Conservation (phyloP, 495 filamentous ascomycete species). For the Penicillium atrosanguineum region DNA sequence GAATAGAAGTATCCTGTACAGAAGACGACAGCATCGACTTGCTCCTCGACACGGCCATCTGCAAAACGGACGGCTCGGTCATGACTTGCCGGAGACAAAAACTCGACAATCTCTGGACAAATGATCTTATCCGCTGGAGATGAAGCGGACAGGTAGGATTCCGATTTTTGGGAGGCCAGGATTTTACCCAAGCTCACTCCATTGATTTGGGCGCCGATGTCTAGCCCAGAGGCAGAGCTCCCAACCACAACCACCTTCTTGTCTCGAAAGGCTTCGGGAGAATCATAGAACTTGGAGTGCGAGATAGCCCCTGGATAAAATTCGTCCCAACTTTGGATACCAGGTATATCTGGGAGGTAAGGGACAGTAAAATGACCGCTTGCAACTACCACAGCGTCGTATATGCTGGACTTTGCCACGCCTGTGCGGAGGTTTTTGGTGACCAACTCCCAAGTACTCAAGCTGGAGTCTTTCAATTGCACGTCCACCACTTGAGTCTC, state of each 20-base stretch:
- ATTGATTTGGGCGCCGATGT: slow-evolving; percentile 76
- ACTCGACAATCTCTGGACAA: slow-evolving; percentile 58
- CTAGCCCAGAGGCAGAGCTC: slow-evolving; percentile 73
- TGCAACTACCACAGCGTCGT: slow-evolving; percentile 81
- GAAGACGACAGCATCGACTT: slow-evolving; percentile 57
- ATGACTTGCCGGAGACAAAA: slow-evolving; percentile 39
- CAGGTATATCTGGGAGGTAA: slow-evolving; percentile 63
- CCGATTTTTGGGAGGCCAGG: slow-evolving; percentile 50
- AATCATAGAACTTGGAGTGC: slow-evolving; percentile 80
- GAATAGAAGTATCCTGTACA: slow-evolving; percentile 61
- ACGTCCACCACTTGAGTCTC: slow-evolving; percentile 58
- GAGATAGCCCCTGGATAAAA: slow-evolving; percentile 62
- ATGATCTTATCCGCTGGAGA: slow-evolving; percentile 43
- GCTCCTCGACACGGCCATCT: slow-evolving; percentile 46
- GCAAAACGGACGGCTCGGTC: slow-evolving; percentile 51
- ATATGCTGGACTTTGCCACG: slow-evolving; percentile 30
- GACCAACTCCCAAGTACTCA: slow-evolving; percentile 53
- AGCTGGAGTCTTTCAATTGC: slow-evolving; percentile 15
- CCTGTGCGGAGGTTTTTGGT: slow-evolving; percentile 46
- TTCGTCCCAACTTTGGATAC: slow-evolving; percentile 55
- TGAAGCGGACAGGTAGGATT: slow-evolving; percentile 33
- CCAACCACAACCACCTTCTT: slow-evolving; percentile 78
- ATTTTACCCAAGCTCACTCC: slow-evolving; percentile 48
- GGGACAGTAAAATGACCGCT: slow-evolving; percentile 77
- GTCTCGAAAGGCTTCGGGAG: slow-evolving; percentile 51